Evolutionary conservation across 2,329 filamentous ascomycete species (phyloP).

Genomic region (Epichloe festucae): DNA sequence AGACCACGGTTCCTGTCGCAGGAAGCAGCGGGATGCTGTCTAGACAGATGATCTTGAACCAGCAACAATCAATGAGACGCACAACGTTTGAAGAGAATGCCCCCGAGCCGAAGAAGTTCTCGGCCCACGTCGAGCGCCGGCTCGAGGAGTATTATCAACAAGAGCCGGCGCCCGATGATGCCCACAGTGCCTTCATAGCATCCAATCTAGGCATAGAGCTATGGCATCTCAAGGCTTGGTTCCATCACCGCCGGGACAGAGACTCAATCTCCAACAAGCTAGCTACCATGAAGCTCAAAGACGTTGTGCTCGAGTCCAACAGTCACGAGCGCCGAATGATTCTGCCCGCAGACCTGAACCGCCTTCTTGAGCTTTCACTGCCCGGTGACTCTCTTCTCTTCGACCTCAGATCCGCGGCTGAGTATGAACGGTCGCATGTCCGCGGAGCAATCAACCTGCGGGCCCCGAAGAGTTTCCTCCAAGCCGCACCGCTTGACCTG

Average conservation of each 20-base stretch:
- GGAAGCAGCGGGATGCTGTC: slow-evolving; percentile 18
- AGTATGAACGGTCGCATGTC: slow-evolving; percentile 39
- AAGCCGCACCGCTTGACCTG: slow-evolving; percentile 34
- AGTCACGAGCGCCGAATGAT: slow-evolving; percentile 31
- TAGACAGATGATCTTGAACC: slow-evolving; percentile 31
- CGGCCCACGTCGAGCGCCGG: slow-evolving; percentile 34
- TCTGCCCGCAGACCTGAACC: slow-evolving; percentile 36
- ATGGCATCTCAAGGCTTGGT: slow-evolving; percentile 41
- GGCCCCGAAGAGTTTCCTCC: slow-evolving; percentile 34
- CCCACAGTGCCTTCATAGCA: slow-evolving; percentile 38
- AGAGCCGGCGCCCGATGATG: slow-evolving; percentile 34
- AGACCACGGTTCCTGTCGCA: slow-evolving; percentile 11
- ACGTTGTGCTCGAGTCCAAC: slow-evolving; percentile 17
- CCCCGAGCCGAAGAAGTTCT: slow-evolving; percentile 31
- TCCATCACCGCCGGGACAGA: slow-evolving; percentile 38
- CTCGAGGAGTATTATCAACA: slow-evolving; percentile 40
- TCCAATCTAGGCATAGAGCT: slow-evolving; percentile 40
- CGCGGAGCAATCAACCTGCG: slow-evolving; percentile 39
- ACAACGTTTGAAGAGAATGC: slow-evolving; percentile 26
- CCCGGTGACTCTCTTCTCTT: slow-evolving; percentile 33
- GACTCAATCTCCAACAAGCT: slow-evolving; percentile 32
- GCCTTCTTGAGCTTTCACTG: slow-evolving; percentile 36
- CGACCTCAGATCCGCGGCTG: slow-evolving; percentile 33
- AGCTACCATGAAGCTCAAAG: slow-evolving; percentile 29
- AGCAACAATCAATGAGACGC: slow-evolving; percentile 27